Conservation (phyloP, 306 rosid genomes). For the Prinsepia uniflora region DNA sequence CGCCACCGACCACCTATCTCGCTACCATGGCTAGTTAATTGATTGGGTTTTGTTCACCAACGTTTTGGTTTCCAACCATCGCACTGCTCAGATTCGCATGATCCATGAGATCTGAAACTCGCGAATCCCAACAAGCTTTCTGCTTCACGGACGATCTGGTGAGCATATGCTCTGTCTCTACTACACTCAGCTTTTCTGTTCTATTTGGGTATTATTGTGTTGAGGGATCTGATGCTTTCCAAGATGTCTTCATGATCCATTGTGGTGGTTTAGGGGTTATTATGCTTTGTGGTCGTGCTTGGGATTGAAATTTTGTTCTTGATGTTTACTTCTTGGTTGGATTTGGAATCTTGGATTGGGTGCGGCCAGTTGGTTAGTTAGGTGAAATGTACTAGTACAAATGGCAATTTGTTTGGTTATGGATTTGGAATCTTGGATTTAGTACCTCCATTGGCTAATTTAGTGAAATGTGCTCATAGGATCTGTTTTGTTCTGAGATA, state of each 20-base stretch:
- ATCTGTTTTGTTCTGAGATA: too few relatives aligned
- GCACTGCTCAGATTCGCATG: too few relatives aligned
- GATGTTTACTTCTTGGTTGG: conserved; percentile 9
- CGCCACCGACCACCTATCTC: too few relatives aligned
- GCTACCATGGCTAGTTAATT: too few relatives aligned
- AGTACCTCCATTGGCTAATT: conserved; percentile 16
- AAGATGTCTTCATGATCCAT: background rate
- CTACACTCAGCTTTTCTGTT: background rate
- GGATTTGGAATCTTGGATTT: conserved; percentile 15
- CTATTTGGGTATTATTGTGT: background rate
- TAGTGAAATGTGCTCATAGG: conserved; percentile 1
- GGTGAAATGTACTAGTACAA: conserved; percentile 4
- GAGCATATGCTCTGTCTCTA: conserved; percentile 10
- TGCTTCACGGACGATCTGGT: conserved; percentile 32
- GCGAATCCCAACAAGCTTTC: background rate
- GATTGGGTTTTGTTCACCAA: too few relatives aligned
- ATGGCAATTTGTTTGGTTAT: background rate
- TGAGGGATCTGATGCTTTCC: conserved; percentile 14
- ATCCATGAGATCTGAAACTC: conserved; percentile 50
- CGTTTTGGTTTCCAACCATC: too few relatives aligned
- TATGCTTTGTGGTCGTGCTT: conserved; percentile 3
- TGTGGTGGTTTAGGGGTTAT: conserved; percentile 13
- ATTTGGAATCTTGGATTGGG: conserved; percentile 13
- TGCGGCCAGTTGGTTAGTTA: conserved; percentile 15
- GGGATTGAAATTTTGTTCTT: conserved; percentile 22